These are phyloP conservation scores for Dactylellina sp. DNA, from an alignment of 2,329 filamentous ascomycete species.

Conservation along the genomic window DNA sequence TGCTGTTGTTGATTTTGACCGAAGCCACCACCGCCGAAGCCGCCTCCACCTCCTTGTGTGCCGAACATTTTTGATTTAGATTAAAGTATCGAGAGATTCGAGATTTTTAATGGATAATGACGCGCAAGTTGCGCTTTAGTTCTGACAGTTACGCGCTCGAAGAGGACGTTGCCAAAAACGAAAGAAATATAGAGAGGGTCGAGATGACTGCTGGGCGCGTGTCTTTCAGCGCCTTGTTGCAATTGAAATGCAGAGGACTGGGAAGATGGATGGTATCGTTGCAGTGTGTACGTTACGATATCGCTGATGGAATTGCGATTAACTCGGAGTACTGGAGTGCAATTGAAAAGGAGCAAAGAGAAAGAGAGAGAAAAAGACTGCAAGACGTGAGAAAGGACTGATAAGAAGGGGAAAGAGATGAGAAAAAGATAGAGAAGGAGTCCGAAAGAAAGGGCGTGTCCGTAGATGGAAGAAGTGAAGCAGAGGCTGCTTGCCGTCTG, in stretches of 20 bases:
- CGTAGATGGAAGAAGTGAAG: constrained; percentile 35
- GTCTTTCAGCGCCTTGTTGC: constrained; percentile 29
- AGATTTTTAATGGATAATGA: constrained; percentile 13
- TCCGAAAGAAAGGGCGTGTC: constrained; percentile 36
- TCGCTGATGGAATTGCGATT: constrained; percentile 52
- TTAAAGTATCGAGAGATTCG: constrained; percentile 15
- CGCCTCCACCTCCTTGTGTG: constrained; percentile 53
- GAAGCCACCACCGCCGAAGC: constrained; percentile 53
- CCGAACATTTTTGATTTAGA: constrained; percentile 58
- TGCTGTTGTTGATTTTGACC: constrained; percentile 54
- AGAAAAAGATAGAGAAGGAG: constrained; percentile 1
- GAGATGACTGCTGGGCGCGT: constrained; percentile 28
- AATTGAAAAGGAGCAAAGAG: constrained; percentile 43
- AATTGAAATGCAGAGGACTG: constrained; percentile 13
- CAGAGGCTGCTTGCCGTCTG: constrained; percentile 30
- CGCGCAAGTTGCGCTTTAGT: constrained; percentile 32
- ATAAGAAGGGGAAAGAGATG: constrained; percentile 28
- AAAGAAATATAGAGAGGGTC: background rate
- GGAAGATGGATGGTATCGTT: constrained; percentile 3
- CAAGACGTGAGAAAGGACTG: constrained; percentile 46
- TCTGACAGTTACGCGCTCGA: constrained; percentile 30
- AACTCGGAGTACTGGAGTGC: constrained; percentile 36
- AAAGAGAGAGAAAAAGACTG: constrained; percentile 36
- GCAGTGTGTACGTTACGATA: constrained; percentile 12
- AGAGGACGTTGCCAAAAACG: constrained; percentile 10